Conservation (phyloP, 208 protist genomes). For the Acanthamoeba quina region DNA sequence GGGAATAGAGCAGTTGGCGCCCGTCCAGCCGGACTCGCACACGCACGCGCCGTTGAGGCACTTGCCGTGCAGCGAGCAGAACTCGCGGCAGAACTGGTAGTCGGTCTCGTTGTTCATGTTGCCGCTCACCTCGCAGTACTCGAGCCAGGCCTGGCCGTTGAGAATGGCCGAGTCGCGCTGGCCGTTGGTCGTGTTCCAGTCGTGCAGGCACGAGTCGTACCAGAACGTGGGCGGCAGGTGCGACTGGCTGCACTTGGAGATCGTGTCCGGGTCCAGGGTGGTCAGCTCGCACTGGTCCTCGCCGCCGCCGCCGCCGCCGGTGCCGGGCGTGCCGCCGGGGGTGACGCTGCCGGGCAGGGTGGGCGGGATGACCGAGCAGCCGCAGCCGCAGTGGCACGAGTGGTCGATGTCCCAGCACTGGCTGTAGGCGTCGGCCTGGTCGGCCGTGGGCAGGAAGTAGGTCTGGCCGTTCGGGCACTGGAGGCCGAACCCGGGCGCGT, state of each 20-base stretch:
- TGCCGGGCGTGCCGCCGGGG: slow-evolving; percentile 21
- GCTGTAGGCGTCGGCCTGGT: neutral
- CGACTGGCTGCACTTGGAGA: slow-evolving; percentile 16
- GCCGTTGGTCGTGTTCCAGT: slow-evolving; percentile 20
- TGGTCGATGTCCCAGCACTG: slow-evolving; percentile 1
- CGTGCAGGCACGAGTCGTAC: slow-evolving; percentile 46
- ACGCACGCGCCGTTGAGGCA: slow-evolving; percentile 57
- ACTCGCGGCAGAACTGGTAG: slow-evolving; percentile 43
- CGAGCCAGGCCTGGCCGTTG: slow-evolving; percentile 32
- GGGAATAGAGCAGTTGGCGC: slow-evolving; percentile 16
- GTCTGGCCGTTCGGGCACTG: slow-evolving; percentile 26
- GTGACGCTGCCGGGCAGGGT: slow-evolving; percentile 17
- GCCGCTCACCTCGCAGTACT: slow-evolving; percentile 37
- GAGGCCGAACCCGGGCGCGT: slow-evolving; percentile 7
- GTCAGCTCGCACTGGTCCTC: slow-evolving; percentile 5
- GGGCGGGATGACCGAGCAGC: slow-evolving; percentile 14
- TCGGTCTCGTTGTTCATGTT: slow-evolving; percentile 42
- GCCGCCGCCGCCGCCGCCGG: neutral
- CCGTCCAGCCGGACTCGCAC: slow-evolving; percentile 50
- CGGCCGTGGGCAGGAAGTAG: slow-evolving; percentile 13
- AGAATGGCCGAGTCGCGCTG: neutral
- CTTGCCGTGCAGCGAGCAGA: slow-evolving; percentile 41
- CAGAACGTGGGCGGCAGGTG: slow-evolving; percentile 42
- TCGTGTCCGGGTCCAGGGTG: slow-evolving; percentile 13
- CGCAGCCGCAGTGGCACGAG: slow-evolving; percentile 47